Evolutionary conservation across 2,329 filamentous ascomycete genomes (phyloP).

Genomic region (Aspergillus hortae): DNA sequence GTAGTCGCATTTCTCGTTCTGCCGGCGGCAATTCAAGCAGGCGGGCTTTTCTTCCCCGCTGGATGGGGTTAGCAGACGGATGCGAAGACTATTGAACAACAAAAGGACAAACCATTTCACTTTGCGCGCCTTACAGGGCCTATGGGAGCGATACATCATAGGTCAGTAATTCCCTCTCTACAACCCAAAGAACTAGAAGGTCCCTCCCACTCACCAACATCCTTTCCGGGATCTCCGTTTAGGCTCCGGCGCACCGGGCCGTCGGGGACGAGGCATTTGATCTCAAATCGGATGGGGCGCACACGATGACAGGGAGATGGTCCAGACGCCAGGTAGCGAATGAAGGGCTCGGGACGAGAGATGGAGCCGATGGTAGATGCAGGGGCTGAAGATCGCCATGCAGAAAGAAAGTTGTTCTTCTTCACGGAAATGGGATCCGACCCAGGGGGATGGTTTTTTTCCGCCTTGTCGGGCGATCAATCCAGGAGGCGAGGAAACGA

Average conservation of each 20-base stretch:
- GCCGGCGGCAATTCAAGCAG: conserved; percentile 69
- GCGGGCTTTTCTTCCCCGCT: conserved; percentile 70
- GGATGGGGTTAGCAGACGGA: not conserved
- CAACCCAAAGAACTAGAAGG: not conserved
- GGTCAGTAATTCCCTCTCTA: not conserved
- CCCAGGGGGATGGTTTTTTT: conserved; percentile 19
- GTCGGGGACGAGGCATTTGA: conserved; percentile 63
- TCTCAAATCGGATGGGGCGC: conserved; percentile 17
- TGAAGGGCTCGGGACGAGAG: conserved; percentile 17
- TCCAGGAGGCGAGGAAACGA: conserved; percentile 34
- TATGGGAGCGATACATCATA: conserved; percentile 28
- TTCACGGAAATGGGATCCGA: conserved; percentile 8
- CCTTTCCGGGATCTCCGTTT: conserved; percentile 66
- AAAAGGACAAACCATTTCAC: conserved; percentile 62
- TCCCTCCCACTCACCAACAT: conserved; percentile 54
- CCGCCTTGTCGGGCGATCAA: conserved; percentile 25
- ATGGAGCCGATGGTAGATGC: conserved; percentile 17
- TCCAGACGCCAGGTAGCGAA: conserved; percentile 15
- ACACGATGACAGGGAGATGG: conserved; percentile 11
- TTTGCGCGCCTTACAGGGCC: conserved; percentile 76
- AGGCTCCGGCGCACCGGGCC: conserved; percentile 59
- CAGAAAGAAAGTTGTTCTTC: conserved; percentile 12
- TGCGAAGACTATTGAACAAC: not conserved
- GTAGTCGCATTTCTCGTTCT: conserved; percentile 74
- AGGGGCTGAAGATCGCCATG: conserved; percentile 22